phyloP scores from a whole-genome alignment of 2,329 filamentous ascomycete genomes.

The Claviceps pazoutovae region DNA sequence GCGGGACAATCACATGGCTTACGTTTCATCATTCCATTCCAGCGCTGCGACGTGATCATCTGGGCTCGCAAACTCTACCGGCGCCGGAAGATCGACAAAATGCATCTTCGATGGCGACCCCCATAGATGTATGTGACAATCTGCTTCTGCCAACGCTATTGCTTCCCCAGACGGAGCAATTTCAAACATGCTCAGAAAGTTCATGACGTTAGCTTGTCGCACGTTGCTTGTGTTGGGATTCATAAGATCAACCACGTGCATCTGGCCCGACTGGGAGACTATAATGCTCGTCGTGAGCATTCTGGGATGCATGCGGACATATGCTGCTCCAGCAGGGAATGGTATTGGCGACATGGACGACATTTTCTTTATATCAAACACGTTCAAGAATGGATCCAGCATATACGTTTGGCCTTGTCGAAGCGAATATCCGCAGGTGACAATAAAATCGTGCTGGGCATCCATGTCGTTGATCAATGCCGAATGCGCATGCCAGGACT shows the following conservation, averaged over 20 bases:
- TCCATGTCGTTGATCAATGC: constrained; percentile 94
- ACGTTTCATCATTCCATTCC: constrained; percentile 61
- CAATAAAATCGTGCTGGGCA: constrained; percentile 83
- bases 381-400: constrained; percentile 84
- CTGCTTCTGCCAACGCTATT: constrained; percentile 64
- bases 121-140: constrained; percentile 74
- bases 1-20: constrained; percentile 18
- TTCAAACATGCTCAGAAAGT: constrained; percentile 66
- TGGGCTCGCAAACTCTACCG: constrained; percentile 63
- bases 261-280: constrained; percentile 78
- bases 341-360: constrained; percentile 79
- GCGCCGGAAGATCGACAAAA: constrained; percentile 69
- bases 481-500: constrained; percentile 81
- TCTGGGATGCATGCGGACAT: constrained; percentile 90
- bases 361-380: constrained; percentile 89
- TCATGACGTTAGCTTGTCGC: constrained; percentile 64
- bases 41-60: constrained; percentile 42
- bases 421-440: constrained; percentile 87
- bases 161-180: constrained; percentile 81
- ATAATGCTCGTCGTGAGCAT: constrained; percentile 93
- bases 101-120: constrained; percentile 74
- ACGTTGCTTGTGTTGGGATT: constrained; percentile 82
- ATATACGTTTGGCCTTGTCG: constrained; percentile 61
- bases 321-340: constrained; percentile 82
- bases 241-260: constrained; percentile 92